Base-by-base conservation (phyloP, 148 eudicot genomes). In the Nepenthes mirabilis region DNA sequence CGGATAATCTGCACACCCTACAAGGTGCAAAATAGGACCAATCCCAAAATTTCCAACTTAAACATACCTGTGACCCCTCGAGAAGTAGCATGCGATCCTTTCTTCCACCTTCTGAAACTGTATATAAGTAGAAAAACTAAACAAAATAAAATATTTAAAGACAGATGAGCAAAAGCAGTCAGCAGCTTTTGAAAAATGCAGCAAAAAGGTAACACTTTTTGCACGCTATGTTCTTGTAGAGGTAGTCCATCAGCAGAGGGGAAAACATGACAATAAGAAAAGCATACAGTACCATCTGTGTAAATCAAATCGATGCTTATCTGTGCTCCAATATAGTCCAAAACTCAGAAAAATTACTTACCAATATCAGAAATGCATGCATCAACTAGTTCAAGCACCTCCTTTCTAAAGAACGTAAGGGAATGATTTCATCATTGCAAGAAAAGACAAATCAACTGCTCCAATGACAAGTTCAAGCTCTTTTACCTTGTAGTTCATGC, bases 51-150 rank as follows among this genome's bases (percentile, higher is more conserved):
- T 14, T 14, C 47, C 40, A 57, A 32, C 61, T 55, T 57, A 78
- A 57, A 32, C 61, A 59, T 57, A 78, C 82, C 82, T 81, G 79
- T 62, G 83, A 73, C 56, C 70, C 78, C 67, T 83, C 94, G 23
- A 74, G 78, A 57, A 85, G 73, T 66, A 78, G 77, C 76, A 75
- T 62, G 62, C 72, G 63, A 56, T 77, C 83, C 36, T 73, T 75
- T 73, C 80, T 79, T 47, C 83, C 78, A 65, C 58, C 66, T 8
- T 70, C 75, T 65, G 85, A 43, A 55, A 55, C 33, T 33, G 43
- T 33, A 34, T 5, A 11, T 12, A 35, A 47, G 13, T 34, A n/a
- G 33, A 47, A 14, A 54, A 1, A 56, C 32, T 14, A 33, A 37
- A 43, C 71, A 72, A 59, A 35, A 33, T 58, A 57, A 54, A 58